Percentiles rank a stretch among this genome's conserved stretches.
Evolutionary conservation across 768 basidiomycete genomes (phyloP).

Genomic region (Mycena metata): DNA sequence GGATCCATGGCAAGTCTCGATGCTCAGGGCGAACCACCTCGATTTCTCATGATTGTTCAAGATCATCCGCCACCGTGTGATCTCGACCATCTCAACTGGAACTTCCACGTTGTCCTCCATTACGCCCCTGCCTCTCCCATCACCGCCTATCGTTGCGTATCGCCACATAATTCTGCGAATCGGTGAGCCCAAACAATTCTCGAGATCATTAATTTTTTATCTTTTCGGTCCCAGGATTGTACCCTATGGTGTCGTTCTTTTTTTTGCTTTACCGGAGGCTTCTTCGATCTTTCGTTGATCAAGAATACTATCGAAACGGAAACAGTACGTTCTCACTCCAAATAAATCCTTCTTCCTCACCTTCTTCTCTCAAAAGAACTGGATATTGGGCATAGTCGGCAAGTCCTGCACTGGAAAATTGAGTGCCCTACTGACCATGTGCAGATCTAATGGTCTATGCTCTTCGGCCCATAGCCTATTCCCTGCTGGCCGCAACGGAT

Average conservation of each 20-base stretch:
- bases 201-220: neutral
- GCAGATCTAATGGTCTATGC: slow-evolving; percentile 14
- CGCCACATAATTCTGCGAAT: slow-evolving; percentile 24
- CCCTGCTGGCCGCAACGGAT: slow-evolving; percentile 6
- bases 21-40: neutral
- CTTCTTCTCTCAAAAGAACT: slow-evolving; percentile 9
- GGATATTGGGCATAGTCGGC: slow-evolving; percentile 13
- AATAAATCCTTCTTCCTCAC: no score
- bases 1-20: slow-evolving; percentile 13
- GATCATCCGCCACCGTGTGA: slow-evolving; percentile 4
- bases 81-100: neutral
- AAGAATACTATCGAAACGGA: neutral
- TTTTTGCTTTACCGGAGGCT: neutral
- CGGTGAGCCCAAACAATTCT: slow-evolving; percentile 3
- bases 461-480: slow-evolving; percentile 10
- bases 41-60: neutral
- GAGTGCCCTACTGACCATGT: neutral
- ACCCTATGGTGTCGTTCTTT: slow-evolving; percentile 21
- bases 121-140: neutral
- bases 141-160: slow-evolving; percentile 10
- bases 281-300: slow-evolving; percentile 2
- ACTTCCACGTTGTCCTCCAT: neutral
- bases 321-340: neutral
- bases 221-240: neutral
- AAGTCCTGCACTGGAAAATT: neutral